These are phyloP conservation scores for Ustilago tritici DNA, from an alignment of 1,284 basidiomycete genomes.

Conservation along the genomic window DNA sequence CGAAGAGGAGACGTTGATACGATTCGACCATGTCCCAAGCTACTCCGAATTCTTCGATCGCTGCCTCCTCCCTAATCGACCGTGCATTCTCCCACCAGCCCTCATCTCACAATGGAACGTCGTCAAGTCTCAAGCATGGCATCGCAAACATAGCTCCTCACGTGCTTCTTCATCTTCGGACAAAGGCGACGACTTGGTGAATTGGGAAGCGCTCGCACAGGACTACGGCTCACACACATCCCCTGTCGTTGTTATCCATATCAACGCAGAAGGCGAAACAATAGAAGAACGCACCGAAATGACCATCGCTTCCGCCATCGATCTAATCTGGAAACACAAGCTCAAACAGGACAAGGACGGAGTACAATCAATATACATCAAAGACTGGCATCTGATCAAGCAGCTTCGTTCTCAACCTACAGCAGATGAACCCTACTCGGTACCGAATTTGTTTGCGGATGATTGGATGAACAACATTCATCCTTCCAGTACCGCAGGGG, in stretches of 20 bases:
- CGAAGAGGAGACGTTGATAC: slow-evolving; percentile 12
- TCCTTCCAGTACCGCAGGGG: background rate
- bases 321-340: slow-evolving; percentile 21
- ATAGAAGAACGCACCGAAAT: slow-evolving; percentile 37
- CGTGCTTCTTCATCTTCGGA: background rate
- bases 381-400: slow-evolving; percentile 74
- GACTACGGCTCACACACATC: slow-evolving; percentile 42
- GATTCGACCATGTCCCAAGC: slow-evolving; percentile 28
- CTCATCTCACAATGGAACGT: slow-evolving; percentile 41
- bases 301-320: slow-evolving; percentile 34
- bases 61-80: slow-evolving; percentile 48
- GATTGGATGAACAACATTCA: slow-evolving; percentile 72
- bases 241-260: slow-evolving; percentile 37
- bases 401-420: slow-evolving; percentile 50
- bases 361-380: slow-evolving; percentile 72
- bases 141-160: background rate
- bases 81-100: slow-evolving; percentile 45
- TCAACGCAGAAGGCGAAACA: background rate
- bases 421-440: slow-evolving; percentile 70
- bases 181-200: background rate
- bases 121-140: slow-evolving; percentile 1
- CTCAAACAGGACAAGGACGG: background rate
- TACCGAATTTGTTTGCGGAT: slow-evolving; percentile 72
- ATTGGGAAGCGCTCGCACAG: slow-evolving; percentile 34
- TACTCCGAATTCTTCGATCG: slow-evolving; percentile 47